A percentile compares a stretch with the other conserved stretches of the same genome.
Evolutionary conservation across 108 stramenopile genomes (phyloP).

Genomic region (Mayamaea pseudoterrestris): DNA sequence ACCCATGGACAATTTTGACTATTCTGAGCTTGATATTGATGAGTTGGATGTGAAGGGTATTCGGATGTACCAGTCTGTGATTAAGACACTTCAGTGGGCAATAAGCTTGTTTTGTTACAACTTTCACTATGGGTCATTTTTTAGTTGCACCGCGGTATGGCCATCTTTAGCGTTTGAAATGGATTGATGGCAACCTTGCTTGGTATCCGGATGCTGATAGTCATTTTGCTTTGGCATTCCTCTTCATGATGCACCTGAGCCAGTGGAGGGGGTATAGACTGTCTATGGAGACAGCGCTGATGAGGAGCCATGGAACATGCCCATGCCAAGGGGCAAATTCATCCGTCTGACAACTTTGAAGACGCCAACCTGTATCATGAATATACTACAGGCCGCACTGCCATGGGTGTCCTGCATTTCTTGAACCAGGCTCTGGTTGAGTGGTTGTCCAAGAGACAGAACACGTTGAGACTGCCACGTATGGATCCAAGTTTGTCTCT

Average conservation of each 20-base stretch:
- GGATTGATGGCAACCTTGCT: too few species aligned
- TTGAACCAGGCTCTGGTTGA: constrained; percentile 16
- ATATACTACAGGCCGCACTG: constrained; percentile 7
- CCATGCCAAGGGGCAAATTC: constrained; percentile 13
- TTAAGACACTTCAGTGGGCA: constrained; percentile 22
- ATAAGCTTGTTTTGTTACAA: constrained; percentile 24
- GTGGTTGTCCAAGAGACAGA: constrained; percentile 16
- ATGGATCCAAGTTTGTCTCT: constrained; percentile 15
- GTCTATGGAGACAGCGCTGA: too few species aligned
- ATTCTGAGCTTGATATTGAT: constrained; percentile 20
- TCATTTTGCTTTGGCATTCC: too few species aligned
- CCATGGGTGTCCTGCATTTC: constrained; percentile 16
- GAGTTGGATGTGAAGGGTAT: constrained; percentile 5
- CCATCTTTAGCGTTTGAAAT: too few species aligned
- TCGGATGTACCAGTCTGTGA: constrained; percentile 17
- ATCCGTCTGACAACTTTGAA: constrained; percentile 5
- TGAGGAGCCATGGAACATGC: constrained; percentile 7
- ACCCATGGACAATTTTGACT: background rate
- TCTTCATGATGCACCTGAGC: too few species aligned
- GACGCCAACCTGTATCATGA: constrained; percentile 23
- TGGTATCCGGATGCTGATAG: too few species aligned
- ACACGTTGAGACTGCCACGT: constrained; percentile 21
- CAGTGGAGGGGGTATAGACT: too few species aligned
- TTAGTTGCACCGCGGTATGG: too few species aligned
- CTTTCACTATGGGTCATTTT: too few species aligned